phyloP scores from a whole-genome alignment of 2,329 filamentous ascomycete genomes.

The Colletotrichum tanaceti region DNA sequence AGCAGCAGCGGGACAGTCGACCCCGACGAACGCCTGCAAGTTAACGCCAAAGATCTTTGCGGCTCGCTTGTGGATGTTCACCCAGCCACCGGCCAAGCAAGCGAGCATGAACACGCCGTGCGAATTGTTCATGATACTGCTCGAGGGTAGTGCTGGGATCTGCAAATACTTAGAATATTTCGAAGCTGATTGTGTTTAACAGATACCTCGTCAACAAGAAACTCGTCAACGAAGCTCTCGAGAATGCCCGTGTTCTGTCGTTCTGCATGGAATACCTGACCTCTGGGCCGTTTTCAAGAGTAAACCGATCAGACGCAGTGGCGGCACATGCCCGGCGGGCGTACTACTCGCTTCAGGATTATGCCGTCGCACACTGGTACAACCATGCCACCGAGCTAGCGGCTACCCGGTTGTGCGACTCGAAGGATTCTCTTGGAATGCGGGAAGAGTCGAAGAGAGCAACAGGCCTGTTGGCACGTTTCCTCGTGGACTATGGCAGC shows the following conservation, averaged over 20 bases:
- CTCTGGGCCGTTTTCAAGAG: not conserved
- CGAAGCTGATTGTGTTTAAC: not conserved
- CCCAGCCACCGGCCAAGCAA: not conserved
- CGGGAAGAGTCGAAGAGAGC: too few relatives aligned
- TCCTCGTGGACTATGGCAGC: too few relatives aligned
- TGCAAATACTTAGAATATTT: not conserved
- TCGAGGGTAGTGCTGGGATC: not conserved
- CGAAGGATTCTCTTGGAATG: too few relatives aligned
- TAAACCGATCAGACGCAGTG: not conserved
- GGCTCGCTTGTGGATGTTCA: constrained; percentile 5
- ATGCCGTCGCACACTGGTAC: too few relatives aligned
- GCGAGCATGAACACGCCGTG: not conserved
- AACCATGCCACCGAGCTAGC: too few relatives aligned
- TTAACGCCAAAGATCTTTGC: not conserved
- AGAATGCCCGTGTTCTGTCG: not conserved
- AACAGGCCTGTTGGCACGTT: too few relatives aligned
- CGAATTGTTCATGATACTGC: constrained; percentile 12
- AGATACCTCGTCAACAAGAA: constrained; percentile 3
- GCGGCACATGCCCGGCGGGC: not conserved
- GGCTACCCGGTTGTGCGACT: too few relatives aligned
- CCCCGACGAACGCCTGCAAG: not conserved
- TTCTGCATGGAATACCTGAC: not conserved
- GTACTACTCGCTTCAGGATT: not conserved
- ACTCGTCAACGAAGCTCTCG: not conserved
- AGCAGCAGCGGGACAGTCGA: not conserved